These are phyloP conservation scores for Harringtonia lauricola DNA, from an alignment of 2,329 filamentous ascomycete species.

Conservation along the genomic window DNA sequence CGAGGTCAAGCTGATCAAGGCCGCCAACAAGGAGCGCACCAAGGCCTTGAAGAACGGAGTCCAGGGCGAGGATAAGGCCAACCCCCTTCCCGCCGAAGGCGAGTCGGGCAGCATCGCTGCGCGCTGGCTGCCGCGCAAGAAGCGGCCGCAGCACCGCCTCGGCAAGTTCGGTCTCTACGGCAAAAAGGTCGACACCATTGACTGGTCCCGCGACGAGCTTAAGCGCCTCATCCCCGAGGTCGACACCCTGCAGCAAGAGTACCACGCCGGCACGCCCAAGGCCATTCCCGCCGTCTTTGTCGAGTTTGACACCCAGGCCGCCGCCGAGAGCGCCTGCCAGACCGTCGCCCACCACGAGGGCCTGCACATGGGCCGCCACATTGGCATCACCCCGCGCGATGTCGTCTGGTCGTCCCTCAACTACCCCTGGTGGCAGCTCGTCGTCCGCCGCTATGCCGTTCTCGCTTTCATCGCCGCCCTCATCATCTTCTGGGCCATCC, in stretches of 20 bases:
- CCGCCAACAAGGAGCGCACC: conserved; percentile 60
- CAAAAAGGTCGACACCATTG: conserved; percentile 88
- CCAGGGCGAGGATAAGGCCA: conserved; percentile 21
- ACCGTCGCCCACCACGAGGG: conserved; percentile 78
- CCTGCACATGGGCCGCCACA: conserved; percentile 75
- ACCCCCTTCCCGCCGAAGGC: conserved; percentile 39
- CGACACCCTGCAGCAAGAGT: conserved; percentile 54
- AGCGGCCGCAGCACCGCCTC: conserved; percentile 65
- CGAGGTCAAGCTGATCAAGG: conserved; percentile 74
- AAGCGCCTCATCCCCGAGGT: conserved; percentile 64
- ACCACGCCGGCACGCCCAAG: conserved; percentile 52
- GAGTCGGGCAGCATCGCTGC: conserved; percentile 62
- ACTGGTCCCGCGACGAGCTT: conserved; percentile 74
- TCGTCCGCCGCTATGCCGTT: conserved; percentile 60
- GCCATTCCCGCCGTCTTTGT: conserved; percentile 75
- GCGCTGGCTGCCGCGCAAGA: conserved; percentile 61
- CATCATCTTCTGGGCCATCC: conserved; percentile 77
- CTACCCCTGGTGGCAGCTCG: conserved; percentile 77
- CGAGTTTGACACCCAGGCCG: conserved; percentile 73
- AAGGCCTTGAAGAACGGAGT: conserved; percentile 57
- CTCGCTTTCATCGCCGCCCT: conserved; percentile 63
- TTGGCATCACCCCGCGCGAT: conserved; percentile 72
- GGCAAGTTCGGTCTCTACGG: conserved; percentile 61
- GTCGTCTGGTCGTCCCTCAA: conserved; percentile 80
- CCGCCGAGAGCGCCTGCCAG: conserved; percentile 81